Evolutionary conservation across 768 basidiomycete species (phyloP).

Genomic region (Rhodosporidiobolus odoratus): DNA sequence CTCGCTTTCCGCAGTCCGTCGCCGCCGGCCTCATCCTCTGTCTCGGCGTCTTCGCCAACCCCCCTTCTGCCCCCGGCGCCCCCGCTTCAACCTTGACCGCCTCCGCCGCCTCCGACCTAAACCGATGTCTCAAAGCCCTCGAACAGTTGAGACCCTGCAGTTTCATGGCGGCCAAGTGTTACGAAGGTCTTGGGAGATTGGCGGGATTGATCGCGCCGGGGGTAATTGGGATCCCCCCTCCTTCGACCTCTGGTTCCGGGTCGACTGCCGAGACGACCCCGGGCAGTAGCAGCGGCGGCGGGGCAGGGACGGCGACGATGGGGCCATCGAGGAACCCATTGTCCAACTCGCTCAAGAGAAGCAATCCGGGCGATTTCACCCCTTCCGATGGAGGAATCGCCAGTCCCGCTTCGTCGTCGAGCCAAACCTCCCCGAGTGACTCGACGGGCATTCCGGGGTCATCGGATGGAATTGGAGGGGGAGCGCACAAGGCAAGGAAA

Average conservation of each 20-base stretch:
- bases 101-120: conserved; percentile 59
- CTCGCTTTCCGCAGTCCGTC: conserved; percentile 46
- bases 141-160: conserved; percentile 44
- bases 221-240: neutral
- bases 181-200: conserved; percentile 5
- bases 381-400: neutral
- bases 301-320: no score
- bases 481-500: conserved; percentile 1
- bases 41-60: conserved; percentile 60
- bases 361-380: conserved; percentile 14
- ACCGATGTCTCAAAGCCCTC: conserved; percentile 57
- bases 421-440: neutral
- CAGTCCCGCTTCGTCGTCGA: neutral
- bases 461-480: no score
- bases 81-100: conserved; percentile 34
- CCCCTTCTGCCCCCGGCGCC: conserved; percentile 45
- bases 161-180: conserved; percentile 16
- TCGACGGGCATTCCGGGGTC: neutral
- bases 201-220: conserved; percentile 7
- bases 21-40: conserved; percentile 58
- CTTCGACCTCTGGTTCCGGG: neutral
- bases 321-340: neutral
- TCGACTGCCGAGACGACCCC: no score
- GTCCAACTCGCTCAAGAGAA: conserved; percentile 12
- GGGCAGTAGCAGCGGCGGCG: no score